phyloP scores from a whole-genome alignment of 2,329 filamentous ascomycete species.

The Macrophomina pseudophaseolina region DNA sequence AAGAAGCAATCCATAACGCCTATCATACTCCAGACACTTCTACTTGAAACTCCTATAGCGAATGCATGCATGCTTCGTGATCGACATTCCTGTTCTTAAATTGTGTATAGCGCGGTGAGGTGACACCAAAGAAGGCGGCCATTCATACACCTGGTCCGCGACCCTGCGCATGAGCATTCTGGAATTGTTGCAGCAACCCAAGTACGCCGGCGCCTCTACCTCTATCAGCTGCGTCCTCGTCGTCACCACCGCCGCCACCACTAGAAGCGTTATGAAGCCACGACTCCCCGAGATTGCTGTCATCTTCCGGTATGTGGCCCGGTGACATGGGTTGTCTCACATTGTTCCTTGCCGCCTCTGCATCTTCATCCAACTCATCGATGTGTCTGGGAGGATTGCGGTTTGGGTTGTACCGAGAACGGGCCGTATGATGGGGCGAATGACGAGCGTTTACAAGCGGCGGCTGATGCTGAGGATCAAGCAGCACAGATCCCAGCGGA shows the following conservation, averaged over 20 bases:
- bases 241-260: slow-evolving; percentile 52
- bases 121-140: too few species aligned
- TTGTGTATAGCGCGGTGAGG: too few species aligned
- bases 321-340: slow-evolving; percentile 43
- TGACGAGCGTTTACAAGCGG: slow-evolving; percentile 52
- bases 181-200: slow-evolving; percentile 70
- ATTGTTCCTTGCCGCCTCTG: not conserved
- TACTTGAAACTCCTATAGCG: not conserved
- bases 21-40: not conserved
- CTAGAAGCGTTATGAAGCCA: slow-evolving; percentile 54
- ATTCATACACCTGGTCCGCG: slow-evolving; percentile 41
- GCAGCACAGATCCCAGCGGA: slow-evolving; percentile 73
- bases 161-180: slow-evolving; percentile 63
- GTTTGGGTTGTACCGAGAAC: slow-evolving; percentile 51
- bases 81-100: too few species aligned
- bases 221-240: slow-evolving; percentile 47
- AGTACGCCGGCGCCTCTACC: slow-evolving; percentile 62
- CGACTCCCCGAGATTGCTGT: slow-evolving; percentile 66
- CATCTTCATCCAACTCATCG: slow-evolving; percentile 31
- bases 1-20: too few species aligned
- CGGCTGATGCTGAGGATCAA: slow-evolving; percentile 79
- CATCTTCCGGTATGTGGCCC: slow-evolving; percentile 51
- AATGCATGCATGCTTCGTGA: not conserved
- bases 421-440: slow-evolving; percentile 54
- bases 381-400: slow-evolving; percentile 32